phyloP scores from a whole-genome alignment of 805 yeast species.

The Saccharomycopsis fermentans region DNA sequence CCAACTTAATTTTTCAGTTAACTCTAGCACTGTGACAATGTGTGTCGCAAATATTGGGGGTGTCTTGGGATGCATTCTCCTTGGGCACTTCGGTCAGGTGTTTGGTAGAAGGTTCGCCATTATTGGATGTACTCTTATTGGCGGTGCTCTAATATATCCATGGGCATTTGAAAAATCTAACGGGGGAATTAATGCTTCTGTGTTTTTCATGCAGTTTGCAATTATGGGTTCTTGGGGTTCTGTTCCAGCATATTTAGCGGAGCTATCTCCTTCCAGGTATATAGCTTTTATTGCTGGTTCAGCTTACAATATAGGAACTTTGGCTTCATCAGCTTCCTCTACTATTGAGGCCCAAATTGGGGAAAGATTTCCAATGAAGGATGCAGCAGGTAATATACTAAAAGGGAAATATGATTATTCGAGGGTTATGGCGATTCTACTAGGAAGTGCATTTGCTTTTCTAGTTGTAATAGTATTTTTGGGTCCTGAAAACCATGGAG shows the following conservation, averaged over 20 bases:
- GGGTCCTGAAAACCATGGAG: constrained; percentile 45
- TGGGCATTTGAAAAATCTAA: constrained; percentile 42
- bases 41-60: constrained; percentile 53
- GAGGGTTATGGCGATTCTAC: constrained; percentile 55
- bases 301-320: constrained; percentile 59
- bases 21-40: constrained; percentile 45
- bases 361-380: constrained; percentile 37
- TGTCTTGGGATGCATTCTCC: constrained; percentile 41
- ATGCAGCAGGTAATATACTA: constrained; percentile 25
- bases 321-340: constrained; percentile 55
- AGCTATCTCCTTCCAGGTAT: constrained; percentile 44
- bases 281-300: constrained; percentile 49
- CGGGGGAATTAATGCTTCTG: constrained; percentile 46
- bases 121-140: constrained; percentile 40
- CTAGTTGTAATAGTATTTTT: constrained; percentile 39
- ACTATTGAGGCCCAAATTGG: constrained; percentile 63
- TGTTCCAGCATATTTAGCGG: constrained; percentile 50
- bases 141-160: constrained; percentile 56
- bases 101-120: constrained; percentile 47
- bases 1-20: constrained; percentile 33
- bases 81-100: constrained; percentile 47
- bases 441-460: constrained; percentile 51
- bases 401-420: constrained; percentile 39
- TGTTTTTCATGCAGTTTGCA: constrained; percentile 48
- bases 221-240: constrained; percentile 70